Evolutionary conservation across 2,329 filamentous ascomycete species (phyloP).

Genomic region (Colletotrichum sp.): DNA sequence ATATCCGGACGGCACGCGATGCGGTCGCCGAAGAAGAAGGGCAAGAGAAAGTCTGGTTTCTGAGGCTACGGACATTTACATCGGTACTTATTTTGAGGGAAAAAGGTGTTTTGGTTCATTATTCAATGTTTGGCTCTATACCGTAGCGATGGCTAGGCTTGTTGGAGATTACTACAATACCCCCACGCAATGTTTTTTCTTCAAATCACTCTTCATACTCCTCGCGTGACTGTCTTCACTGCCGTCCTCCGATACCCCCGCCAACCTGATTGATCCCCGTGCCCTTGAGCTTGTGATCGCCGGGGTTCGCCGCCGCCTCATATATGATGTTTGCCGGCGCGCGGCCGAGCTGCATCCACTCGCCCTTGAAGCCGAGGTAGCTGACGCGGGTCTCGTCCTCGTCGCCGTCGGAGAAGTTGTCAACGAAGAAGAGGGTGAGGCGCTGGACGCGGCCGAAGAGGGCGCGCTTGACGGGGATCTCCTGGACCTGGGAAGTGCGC

Average conservation of each 20-base stretch:
- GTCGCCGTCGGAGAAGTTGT: constrained; percentile 84
- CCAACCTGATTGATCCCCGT: constrained; percentile 60
- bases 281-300: constrained; percentile 77
- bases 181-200: background rate
- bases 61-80: background rate
- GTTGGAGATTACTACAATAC: background rate
- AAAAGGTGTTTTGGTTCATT: background rate
- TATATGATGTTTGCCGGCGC: constrained; percentile 89
- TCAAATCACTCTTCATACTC: background rate
- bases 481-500: constrained; percentile 82
- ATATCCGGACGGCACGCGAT: constrained; percentile 51
- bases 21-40: constrained; percentile 42
- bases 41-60: constrained; percentile 18
- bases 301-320: constrained; percentile 91
- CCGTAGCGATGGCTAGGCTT: background rate
- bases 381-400: constrained; percentile 80
- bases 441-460: constrained; percentile 86
- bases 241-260: constrained; percentile 51
- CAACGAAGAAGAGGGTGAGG: constrained; percentile 85
- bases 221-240: background rate
- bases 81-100: background rate
- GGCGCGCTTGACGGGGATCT: constrained; percentile 86
- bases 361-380: constrained; percentile 74
- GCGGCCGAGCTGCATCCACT: constrained; percentile 81
- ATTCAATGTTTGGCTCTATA: background rate